phyloP scores from a whole-genome alignment of 2,329 filamentous ascomycete species.

The Mollisia scopiformis region DNA sequence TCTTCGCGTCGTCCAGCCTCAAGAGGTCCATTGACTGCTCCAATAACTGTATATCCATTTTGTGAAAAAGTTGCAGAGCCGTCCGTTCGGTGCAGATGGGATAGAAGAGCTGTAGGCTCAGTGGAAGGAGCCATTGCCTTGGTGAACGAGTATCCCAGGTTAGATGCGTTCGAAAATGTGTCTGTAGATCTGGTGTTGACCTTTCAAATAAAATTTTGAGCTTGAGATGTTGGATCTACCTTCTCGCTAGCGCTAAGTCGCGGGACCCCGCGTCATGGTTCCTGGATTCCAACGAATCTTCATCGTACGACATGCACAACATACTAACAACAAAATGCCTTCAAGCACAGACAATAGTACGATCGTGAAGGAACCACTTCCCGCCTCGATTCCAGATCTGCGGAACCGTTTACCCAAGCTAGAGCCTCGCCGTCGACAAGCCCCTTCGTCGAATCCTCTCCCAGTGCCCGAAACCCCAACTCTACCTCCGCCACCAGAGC shows the following conservation, averaged over 20 bases:
- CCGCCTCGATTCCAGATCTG: slow-evolving; percentile 47
- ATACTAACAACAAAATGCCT: slow-evolving; percentile 33
- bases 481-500: slow-evolving; percentile 69
- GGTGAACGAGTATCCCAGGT: not conserved
- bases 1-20: slow-evolving; percentile 90
- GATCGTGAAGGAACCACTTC: slow-evolving; percentile 9
- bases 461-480: slow-evolving; percentile 77
- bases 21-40: slow-evolving; percentile 88
- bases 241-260: not conserved
- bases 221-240: not conserved
- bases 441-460: slow-evolving; percentile 53
- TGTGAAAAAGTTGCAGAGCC: slow-evolving; percentile 79
- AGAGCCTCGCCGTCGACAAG: slow-evolving; percentile 62
- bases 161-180: not conserved
- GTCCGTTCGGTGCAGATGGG: slow-evolving; percentile 70
- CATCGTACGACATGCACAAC: slow-evolving; percentile 12
- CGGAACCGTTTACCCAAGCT: slow-evolving; percentile 67
- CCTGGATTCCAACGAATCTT: not conserved
- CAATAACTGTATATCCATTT: slow-evolving; percentile 78
- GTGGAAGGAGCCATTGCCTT: slow-evolving; percentile 47
- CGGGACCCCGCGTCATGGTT: not conserved
- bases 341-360: slow-evolving; percentile 24
- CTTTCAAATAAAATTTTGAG: not conserved
- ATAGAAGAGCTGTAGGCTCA: slow-evolving; percentile 51
- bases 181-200: not conserved